Evolutionary conservation across 2,329 filamentous ascomycete genomes (phyloP), one percentile per base, ranked within the genome.

Genomic region (Parascedosporium putredinis): DNA sequence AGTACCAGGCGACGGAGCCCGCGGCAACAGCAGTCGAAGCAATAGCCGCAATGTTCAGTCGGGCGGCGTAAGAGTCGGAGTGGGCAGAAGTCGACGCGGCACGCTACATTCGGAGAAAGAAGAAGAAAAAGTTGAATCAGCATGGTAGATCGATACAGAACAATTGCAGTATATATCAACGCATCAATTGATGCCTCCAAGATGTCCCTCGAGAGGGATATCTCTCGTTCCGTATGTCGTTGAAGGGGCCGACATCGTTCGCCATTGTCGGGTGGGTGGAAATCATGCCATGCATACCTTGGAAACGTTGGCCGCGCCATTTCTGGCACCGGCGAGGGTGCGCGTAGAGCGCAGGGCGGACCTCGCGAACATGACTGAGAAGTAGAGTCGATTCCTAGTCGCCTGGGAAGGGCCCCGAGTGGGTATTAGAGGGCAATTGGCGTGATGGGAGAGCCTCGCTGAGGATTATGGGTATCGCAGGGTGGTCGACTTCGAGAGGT

Each of bases 1-100:
- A 95, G 76, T 96, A 97, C 89, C 90, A 97, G 61, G 88, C 90
- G 63, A 91, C 83, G 59, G 91, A 91, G 62, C 89, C 90, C 70
- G 88, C 75, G 62, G 91, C 88, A 64, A 89, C 78, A 61, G 85
- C 81, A 60, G 89, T 95, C 60, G 93, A 90, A 65, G 86, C 87
- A 63, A 82, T 80, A 64, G 88, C 88, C 66, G 90, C 86, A 62
- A 90, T 76, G 72, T 91, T 96, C 69, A 93, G 77, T 71, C 84
- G 83, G 70, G 86, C 83, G 62, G 86, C 77, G 62, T 87, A 84
- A 55, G 69, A 67, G 65, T 84, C 80, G 67, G 85, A 79, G 67
- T 80, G 76, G 69, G 84, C 84, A 71, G 81, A 82, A 62, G 86
- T 84, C 63, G 88, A 91, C 56, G 78, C 74, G 59, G 78, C 73